These are phyloP conservation scores for Microthlaspi erraticum DNA, from an alignment of 345 rosid species.

Conservation along the genomic window DNA sequence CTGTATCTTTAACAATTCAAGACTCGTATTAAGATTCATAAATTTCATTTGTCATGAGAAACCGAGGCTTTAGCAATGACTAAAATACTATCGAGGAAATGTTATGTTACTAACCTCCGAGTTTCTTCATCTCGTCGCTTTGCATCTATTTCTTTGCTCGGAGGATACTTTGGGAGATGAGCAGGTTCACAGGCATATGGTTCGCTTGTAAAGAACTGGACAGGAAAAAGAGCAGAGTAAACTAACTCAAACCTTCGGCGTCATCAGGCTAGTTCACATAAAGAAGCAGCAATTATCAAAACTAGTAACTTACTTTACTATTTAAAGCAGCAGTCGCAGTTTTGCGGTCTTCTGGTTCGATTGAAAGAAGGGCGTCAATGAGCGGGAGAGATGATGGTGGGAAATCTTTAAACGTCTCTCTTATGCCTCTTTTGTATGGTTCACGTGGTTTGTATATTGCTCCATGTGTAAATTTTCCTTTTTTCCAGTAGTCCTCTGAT, in stretches of 20 bases:
- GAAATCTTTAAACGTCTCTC: constrained; percentile 86
- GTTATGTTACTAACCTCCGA: constrained; percentile 59
- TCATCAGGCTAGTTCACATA: constrained; percentile 19
- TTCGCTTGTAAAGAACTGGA: constrained; percentile 82
- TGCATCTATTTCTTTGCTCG: constrained; percentile 96
- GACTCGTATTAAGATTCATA: constrained; percentile 13
- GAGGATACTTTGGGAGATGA: constrained; percentile 91
- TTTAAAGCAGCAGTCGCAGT: constrained; percentile 82
- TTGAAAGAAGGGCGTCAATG: constrained; percentile 86
- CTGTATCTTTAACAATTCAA: constrained; percentile 13
- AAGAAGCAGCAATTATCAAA: constrained; percentile 23
- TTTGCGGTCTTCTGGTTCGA: constrained; percentile 87
- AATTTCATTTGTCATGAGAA: constrained; percentile 7
- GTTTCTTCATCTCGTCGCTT: constrained; percentile 92
- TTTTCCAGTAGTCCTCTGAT: constrained; percentile 96
- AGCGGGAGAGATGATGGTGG: constrained; percentile 82
- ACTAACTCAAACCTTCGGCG: constrained; percentile 12
- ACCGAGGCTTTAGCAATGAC: neutral
- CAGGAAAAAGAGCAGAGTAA: constrained; percentile 5
- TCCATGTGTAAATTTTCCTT: constrained; percentile 91
- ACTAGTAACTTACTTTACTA: constrained; percentile 68
- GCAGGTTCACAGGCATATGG: constrained; percentile 92
- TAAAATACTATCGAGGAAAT: neutral
- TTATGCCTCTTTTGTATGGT: constrained; percentile 83
- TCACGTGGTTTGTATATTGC: constrained; percentile 94